A percentile compares a stretch with the other conserved stretches of the same genome.
Conservation (phyloP, 208 protist species). For the Leishmania lainsoni region DNA sequence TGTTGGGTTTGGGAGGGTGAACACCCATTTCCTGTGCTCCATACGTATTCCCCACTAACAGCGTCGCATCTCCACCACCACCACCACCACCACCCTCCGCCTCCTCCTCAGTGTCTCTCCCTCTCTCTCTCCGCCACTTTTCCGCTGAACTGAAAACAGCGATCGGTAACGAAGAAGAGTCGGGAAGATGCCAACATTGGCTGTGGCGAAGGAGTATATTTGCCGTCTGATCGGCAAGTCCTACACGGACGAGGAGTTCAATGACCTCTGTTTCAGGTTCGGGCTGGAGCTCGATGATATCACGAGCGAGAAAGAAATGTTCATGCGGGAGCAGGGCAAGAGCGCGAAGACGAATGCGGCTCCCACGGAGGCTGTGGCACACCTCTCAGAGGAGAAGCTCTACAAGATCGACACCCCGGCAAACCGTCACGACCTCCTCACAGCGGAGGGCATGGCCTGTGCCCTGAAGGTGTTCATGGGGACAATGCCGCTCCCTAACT, state of each 20-base stretch:
- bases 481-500: constrained; percentile 65
- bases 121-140: background rate
- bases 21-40: no score
- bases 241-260: constrained; percentile 95
- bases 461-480: constrained; percentile 93
- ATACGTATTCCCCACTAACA: no score
- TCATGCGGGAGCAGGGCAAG: constrained; percentile 85
- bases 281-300: constrained; percentile 99
- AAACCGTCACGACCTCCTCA: constrained; percentile 99
- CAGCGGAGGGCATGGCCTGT: constrained; percentile 91
- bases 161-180: constrained; percentile 21
- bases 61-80: no score
- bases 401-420: constrained; percentile 99
- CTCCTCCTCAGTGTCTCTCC: no score
- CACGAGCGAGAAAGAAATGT: constrained; percentile 95
- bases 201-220: constrained; percentile 77
- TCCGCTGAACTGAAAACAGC: constrained; percentile 4
- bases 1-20: no score
- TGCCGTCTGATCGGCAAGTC: constrained; percentile 73
- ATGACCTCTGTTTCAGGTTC: constrained; percentile 98
- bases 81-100: no score
- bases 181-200: constrained; percentile 83
- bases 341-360: constrained; percentile 19
- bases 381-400: constrained; percentile 89
- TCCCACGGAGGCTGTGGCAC: constrained; percentile 30